phyloP scores from a whole-genome alignment of 345 rosid species.

The Streptanthus diversifolius region DNA sequence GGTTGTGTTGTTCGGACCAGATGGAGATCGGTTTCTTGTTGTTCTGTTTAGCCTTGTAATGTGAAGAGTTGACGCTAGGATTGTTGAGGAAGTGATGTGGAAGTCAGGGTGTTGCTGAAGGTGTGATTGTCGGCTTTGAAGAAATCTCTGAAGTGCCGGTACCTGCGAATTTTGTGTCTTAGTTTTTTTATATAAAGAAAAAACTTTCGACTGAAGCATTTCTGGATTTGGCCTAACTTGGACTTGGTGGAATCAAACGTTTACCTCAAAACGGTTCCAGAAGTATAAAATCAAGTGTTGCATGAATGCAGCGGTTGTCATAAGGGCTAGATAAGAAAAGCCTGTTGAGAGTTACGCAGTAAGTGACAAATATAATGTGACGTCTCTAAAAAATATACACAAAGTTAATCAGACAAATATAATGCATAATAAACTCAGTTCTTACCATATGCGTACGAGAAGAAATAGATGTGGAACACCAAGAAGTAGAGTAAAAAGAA shows the following conservation, averaged over 20 bases:
- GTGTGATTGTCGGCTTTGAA: conserved; percentile 74
- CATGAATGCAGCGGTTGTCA: conserved; percentile 92
- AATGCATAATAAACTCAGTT: neutral
- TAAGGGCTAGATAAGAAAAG: conserved; percentile 87
- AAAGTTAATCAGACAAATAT: neutral
- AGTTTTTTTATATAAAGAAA: neutral
- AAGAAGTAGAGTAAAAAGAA: conserved; percentile 95
- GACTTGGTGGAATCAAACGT: neutral
- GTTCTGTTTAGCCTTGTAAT: conserved; percentile 73
- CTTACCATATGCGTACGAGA: conserved; percentile 89
- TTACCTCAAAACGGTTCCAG: conserved; percentile 99
- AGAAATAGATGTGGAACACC: conserved; percentile 97
- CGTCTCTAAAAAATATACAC: neutral
- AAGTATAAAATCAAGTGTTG: conserved; percentile 92
- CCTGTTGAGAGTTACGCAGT: conserved; percentile 42
- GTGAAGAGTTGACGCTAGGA: conserved; percentile 92
- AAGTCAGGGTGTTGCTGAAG: conserved; percentile 87
- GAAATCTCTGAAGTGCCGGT: conserved; percentile 86
- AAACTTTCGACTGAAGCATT: neutral
- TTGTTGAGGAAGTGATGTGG: conserved; percentile 92
- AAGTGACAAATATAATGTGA: neutral
- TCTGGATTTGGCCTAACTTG: neutral
- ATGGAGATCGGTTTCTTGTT: conserved; percentile 52
- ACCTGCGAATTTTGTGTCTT: conserved; percentile 46
- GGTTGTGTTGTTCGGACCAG: conserved; percentile 39